Conservation (phyloP, 805 yeast genomes). For the Starmerella apicola region DNA sequence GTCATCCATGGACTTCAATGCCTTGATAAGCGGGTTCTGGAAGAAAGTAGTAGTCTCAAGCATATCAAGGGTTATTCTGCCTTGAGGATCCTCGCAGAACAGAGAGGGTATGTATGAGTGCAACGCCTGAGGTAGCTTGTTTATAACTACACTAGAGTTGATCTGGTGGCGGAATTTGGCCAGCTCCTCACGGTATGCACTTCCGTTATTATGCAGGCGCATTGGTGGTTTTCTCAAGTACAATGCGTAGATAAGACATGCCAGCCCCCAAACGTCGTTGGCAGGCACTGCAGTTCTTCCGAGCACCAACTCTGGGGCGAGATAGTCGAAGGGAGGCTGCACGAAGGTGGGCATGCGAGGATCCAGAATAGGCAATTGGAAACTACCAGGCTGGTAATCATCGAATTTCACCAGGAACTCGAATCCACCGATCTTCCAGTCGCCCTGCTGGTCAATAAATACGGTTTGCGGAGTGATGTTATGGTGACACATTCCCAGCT, state of each 20-base stretch:
- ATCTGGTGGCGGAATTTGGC: constrained; percentile 26
- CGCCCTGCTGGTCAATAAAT: constrained; percentile 63
- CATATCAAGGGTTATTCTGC: constrained; percentile 49
- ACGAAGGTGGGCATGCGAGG: constrained; percentile 64
- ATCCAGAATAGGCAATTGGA: constrained; percentile 56
- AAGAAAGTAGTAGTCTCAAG: constrained; percentile 64
- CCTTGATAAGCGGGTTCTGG: constrained; percentile 69
- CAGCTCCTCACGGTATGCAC: constrained; percentile 38
- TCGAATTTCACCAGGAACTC: constrained; percentile 38
- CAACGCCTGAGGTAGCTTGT: constrained; percentile 42
- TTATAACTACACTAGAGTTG: constrained; percentile 28
- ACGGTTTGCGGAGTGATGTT: constrained; percentile 69
- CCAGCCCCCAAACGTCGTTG: constrained; percentile 77
- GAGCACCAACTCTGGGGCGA: constrained; percentile 73
- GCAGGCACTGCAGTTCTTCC: constrained; percentile 51
- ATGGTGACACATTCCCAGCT: constrained; percentile 61
- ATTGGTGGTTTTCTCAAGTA: constrained; percentile 42
- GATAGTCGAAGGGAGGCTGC: constrained; percentile 55
- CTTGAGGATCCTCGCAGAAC: constrained; percentile 37
- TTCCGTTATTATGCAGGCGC: constrained; percentile 40
- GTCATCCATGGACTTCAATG: constrained; percentile 71
- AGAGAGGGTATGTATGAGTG: constrained; percentile 27
- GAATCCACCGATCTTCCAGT: constrained; percentile 86
- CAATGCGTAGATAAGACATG: constrained; percentile 58
- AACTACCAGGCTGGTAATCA: constrained; percentile 42